A percentile compares a stretch with the other conserved stretches of the same genome.
Evolutionary conservation across 2,329 filamentous ascomycete genomes (phyloP).

Genomic region (Venturia pyrina): DNA sequence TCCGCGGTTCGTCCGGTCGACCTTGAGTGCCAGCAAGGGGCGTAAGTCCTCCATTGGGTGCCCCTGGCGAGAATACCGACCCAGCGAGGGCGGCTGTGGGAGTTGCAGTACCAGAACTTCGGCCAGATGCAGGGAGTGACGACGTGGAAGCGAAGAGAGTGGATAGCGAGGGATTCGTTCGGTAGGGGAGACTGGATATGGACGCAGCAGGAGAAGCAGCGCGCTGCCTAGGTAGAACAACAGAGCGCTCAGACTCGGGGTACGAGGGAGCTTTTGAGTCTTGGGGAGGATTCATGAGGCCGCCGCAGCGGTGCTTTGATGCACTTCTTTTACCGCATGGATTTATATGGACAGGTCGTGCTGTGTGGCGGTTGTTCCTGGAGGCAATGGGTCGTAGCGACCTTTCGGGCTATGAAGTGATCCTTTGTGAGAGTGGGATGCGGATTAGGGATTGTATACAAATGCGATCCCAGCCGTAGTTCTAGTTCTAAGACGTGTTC

Average conservation of each 20-base stretch:
- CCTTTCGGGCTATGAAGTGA: not conserved
- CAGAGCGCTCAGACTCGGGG: slow-evolving; percentile 5
- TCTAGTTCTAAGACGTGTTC: not conserved
- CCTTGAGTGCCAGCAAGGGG: slow-evolving; percentile 27
- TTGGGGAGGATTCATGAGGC: slow-evolving; percentile 5
- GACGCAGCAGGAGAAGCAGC: slow-evolving; percentile 45
- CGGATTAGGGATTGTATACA: not conserved
- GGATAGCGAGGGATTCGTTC: slow-evolving; percentile 42
- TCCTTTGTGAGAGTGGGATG: not conserved
- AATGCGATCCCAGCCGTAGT: not conserved
- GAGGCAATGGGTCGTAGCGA: not conserved
- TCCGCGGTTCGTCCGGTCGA: slow-evolving; percentile 39
- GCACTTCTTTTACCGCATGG: slow-evolving; percentile 1
- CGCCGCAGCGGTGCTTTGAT: not conserved
- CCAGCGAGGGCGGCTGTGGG: slow-evolving; percentile 26
- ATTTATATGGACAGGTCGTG: not conserved
- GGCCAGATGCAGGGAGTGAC: slow-evolving; percentile 30
- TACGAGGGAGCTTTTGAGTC: slow-evolving; percentile 6
- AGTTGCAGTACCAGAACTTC: slow-evolving; percentile 34
- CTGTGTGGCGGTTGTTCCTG: not conserved
- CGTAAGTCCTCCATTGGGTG: slow-evolving; percentile 26
- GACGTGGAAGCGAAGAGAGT: slow-evolving; percentile 43
- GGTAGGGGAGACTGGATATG: slow-evolving; percentile 46
- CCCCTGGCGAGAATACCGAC: slow-evolving; percentile 36
- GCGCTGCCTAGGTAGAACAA: slow-evolving; percentile 1